phyloP scores from a whole-genome alignment of 106 monocot species.

The Allium cepa region DNA sequence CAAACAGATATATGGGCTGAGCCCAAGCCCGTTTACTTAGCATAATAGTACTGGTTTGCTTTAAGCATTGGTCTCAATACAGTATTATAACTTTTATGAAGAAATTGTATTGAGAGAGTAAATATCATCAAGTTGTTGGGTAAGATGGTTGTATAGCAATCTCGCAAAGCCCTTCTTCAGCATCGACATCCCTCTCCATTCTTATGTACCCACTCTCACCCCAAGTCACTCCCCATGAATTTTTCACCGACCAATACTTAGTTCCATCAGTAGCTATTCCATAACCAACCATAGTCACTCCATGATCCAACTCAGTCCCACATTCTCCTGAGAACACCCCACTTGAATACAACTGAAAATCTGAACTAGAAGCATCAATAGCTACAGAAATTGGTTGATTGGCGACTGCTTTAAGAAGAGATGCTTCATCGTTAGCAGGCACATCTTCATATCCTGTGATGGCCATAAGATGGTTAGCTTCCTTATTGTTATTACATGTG shows the following conservation, averaged over 20 bases:
- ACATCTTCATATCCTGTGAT: constrained; percentile 27
- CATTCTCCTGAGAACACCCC: constrained; percentile 7
- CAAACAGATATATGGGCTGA: too few relatives aligned
- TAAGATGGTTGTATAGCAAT: constrained; percentile 6
- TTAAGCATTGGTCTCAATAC: too few relatives aligned
- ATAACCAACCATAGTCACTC: constrained; percentile 11
- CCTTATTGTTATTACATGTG: constrained; percentile 9
- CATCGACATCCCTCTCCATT: constrained; percentile 12
- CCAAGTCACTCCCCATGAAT: constrained; percentile 4
- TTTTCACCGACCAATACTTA: constrained; percentile 10
- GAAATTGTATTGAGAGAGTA: too few relatives aligned
- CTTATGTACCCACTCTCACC: constrained; percentile 11
- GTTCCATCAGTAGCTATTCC: neutral
- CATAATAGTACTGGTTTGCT: too few relatives aligned
- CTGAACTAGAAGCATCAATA: neutral
- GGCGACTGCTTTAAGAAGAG: constrained; percentile 17
- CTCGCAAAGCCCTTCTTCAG: constrained; percentile 2
- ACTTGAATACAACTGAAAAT: constrained; percentile 9
- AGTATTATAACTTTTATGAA: too few relatives aligned
- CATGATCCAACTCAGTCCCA: constrained; percentile 12
- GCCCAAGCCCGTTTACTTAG: too few relatives aligned
- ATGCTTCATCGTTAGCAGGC: constrained; percentile 16
- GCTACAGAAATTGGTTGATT: constrained; percentile 5
- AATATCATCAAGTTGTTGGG: neutral
- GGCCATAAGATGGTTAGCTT: neutral